Percentiles rank a stretch among this genome's conserved stretches.
Evolutionary conservation across 176 grass and related monocot species (phyloP).

Genomic region (Oryza brachyantha): DNA sequence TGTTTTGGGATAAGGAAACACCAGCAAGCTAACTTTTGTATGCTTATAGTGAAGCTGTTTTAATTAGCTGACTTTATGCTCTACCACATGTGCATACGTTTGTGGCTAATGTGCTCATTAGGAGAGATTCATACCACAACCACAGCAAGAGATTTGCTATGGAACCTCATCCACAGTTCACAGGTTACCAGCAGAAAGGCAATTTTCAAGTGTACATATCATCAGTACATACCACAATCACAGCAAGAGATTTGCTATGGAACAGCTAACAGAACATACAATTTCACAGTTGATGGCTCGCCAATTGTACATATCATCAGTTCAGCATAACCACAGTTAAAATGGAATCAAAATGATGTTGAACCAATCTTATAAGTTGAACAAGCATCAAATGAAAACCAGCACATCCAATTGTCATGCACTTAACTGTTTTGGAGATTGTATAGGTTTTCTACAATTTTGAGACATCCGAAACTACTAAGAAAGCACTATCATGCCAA

Average conservation of each 20-base stretch:
- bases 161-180: neutral
- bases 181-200: neutral
- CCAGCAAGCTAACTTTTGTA: neutral
- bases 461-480: neutral
- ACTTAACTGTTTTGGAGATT: neutral
- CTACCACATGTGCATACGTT: neutral
- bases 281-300: neutral
- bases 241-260: too few species aligned
- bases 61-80: neutral
- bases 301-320: neutral
- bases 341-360: neutral
- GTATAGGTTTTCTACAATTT: neutral
- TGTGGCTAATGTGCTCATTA: neutral
- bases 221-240: too few species aligned
- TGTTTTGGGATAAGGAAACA: neutral
- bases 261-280: neutral
- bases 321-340: neutral
- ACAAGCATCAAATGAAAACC: neutral
- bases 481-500: neutral
- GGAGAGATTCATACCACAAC: neutral
- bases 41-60: neutral
- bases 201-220: too few species aligned
- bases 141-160: neutral
- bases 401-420: neutral
- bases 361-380: neutral